These are phyloP conservation scores for Rhazya stricta DNA, from an alignment of 257 asterid species.

Conservation along the genomic window DNA sequence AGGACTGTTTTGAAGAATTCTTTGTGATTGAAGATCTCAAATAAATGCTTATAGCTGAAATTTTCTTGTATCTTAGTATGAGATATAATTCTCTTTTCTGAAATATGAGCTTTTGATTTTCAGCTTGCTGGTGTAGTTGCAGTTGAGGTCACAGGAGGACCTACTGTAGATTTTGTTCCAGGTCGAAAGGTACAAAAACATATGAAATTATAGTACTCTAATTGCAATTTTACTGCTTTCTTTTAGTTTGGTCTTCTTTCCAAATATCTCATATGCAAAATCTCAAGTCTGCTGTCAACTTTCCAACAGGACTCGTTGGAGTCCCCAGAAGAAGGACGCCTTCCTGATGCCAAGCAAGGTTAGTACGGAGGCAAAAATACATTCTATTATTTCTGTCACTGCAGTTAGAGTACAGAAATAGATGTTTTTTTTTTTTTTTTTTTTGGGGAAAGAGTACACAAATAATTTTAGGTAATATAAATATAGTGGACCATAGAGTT, in stretches of 20 bases:
- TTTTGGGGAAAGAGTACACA: no score
- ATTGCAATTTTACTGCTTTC: not conserved
- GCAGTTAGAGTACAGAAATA: no score
- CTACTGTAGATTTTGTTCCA: constrained; percentile 55
- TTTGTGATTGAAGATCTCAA: not conserved
- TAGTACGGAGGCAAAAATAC: constrained; percentile 14
- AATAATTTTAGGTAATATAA: no score
- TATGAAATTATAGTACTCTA: not conserved
- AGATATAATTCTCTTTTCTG: not conserved
- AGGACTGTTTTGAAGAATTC: not conserved
- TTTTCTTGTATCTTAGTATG: not conserved
- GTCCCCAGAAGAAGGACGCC: constrained; percentile 83
- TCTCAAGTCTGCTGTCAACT: not conserved
- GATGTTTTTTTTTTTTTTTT: no score
- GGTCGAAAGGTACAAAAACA: constrained; percentile 66
- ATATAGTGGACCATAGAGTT: no score
- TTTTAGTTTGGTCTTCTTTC: not conserved
- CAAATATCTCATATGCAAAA: not conserved
- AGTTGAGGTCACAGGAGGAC: constrained; percentile 86
- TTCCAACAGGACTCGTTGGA: constrained; percentile 39
- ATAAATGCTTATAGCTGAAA: not conserved
- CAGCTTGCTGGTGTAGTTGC: constrained; percentile 94
- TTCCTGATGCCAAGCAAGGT: constrained; percentile 80
- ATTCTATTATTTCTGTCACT: not conserved
- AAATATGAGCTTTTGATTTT: constrained; percentile 11